phyloP scores from a whole-genome alignment of 2,329 filamentous ascomycete species.

The Paecilomyces niveus region DNA sequence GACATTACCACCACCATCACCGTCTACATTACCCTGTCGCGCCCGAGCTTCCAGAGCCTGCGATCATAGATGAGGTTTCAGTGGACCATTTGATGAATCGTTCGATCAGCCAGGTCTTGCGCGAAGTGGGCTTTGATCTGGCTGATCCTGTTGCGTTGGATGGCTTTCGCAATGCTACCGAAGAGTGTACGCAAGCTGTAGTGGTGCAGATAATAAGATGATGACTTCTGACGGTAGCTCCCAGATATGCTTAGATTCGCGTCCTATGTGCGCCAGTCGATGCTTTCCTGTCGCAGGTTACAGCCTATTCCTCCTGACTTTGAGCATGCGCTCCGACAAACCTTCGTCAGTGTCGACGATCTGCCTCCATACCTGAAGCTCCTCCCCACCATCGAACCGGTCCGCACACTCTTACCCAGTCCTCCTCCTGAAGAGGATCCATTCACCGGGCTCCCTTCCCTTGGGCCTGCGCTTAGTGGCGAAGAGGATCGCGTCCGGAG shows the following conservation, averaged over 20 bases:
- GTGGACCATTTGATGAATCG: conserved; percentile 50
- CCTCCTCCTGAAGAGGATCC: conserved; percentile 34
- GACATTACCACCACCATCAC: conserved; percentile 37
- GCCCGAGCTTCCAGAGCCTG: conserved; percentile 27
- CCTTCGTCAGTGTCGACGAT: conserved; percentile 22
- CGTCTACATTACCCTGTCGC: conserved; percentile 28
- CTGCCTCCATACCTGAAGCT: conserved; percentile 28
- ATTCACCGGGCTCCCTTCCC: conserved; percentile 33
- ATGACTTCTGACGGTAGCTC: conserved; percentile 16
- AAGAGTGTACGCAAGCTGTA: conserved; percentile 50
- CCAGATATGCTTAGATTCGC: conserved; percentile 50
- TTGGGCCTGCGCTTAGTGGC: conserved; percentile 46
- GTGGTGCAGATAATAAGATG: conserved; percentile 8
- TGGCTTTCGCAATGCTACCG: conserved; percentile 46
- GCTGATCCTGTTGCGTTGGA: conserved; percentile 51
- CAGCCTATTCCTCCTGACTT: conserved; percentile 55
- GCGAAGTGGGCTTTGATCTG: conserved; percentile 47
- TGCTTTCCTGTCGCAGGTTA: conserved; percentile 50
- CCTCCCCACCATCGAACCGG: conserved; percentile 12
- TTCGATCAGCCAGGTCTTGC: conserved; percentile 47
- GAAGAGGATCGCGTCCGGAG: conserved; percentile 40
- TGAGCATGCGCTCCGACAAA: conserved; percentile 36
- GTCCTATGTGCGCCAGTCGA: conserved; percentile 48
- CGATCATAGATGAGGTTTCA: conserved; percentile 45
- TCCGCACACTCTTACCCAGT: conserved; percentile 27